These are phyloP conservation scores for Marasmius tenuissimus DNA, from an alignment of 1,284 basidiomycete species.

Conservation along the genomic window DNA sequence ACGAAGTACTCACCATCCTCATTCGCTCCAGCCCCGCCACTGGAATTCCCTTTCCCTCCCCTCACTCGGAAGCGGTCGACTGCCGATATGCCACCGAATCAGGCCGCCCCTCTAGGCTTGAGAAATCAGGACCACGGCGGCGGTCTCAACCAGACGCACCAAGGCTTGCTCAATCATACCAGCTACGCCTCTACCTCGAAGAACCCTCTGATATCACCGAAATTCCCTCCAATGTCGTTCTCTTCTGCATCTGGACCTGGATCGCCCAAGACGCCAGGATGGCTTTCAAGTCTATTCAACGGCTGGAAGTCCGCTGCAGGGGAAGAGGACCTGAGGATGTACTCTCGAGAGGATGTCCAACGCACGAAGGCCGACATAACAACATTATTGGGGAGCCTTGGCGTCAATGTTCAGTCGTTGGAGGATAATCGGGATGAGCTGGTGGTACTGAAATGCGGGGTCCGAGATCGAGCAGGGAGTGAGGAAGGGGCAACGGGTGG, in stretches of 20 bases:
- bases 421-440: conserved; percentile 36
- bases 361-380: conserved; percentile 66
- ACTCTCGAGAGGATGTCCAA: conserved; percentile 62
- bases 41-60: conserved; percentile 23
- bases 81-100: conserved; percentile 12
- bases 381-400: conserved; percentile 67
- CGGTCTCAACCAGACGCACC: conserved; percentile 53
- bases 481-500: not conserved
- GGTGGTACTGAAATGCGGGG: conserved; percentile 53
- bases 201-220: not conserved
- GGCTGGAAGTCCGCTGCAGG: conserved; percentile 47
- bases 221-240: not conserved
- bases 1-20: conserved; percentile 11
- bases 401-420: conserved; percentile 47
- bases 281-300: conserved; percentile 80
- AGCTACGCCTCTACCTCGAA: not conserved
- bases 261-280: conserved; percentile 39
- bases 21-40: conserved; percentile 23
- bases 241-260: not conserved
- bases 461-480: conserved; percentile 21
- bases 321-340: conserved; percentile 54
- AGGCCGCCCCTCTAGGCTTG: conserved; percentile 16
- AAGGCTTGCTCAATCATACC: not conserved
- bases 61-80: conserved; percentile 20
- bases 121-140: conserved; percentile 44